These are phyloP conservation scores for Limnanthes douglasii DNA, from an alignment of 345 rosid species.

Conservation along the genomic window DNA sequence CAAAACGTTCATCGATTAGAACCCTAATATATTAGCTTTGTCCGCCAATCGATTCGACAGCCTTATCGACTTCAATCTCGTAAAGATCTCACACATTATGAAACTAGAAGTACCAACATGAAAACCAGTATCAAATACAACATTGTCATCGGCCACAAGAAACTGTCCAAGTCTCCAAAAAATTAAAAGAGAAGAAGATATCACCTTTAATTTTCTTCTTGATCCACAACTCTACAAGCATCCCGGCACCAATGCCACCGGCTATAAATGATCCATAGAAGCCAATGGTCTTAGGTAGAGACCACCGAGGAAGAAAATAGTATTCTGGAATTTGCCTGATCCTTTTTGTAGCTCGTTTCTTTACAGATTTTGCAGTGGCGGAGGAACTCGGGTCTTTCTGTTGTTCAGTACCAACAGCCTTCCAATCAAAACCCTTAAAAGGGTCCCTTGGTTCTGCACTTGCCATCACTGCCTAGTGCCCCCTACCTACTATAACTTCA, in stretches of 20 bases:
- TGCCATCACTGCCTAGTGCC: no score
- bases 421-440: slow-evolving; percentile 87
- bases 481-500: no score
- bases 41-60: background rate
- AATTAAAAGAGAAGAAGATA: background rate
- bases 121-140: background rate
- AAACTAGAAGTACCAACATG: background rate
- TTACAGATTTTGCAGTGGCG: slow-evolving; percentile 23
- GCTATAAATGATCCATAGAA: slow-evolving; percentile 72
- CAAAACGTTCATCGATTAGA: no score
- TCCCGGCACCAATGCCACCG: slow-evolving; percentile 83
- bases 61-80: background rate
- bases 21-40: no score
- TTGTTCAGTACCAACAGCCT: slow-evolving; percentile 40
- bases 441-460: slow-evolving; percentile 58
- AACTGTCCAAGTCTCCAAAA: background rate
- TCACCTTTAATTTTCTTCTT: slow-evolving; percentile 72
- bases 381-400: slow-evolving; percentile 49
- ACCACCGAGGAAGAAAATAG: slow-evolving; percentile 74
- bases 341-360: slow-evolving; percentile 66
- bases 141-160: background rate
- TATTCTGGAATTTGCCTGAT: slow-evolving; percentile 78
- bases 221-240: slow-evolving; percentile 79
- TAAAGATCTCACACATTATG: background rate
- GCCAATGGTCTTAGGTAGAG: slow-evolving; percentile 41